Evolutionary conservation across 78 protist genomes (phyloP), one percentile per base, ranked within the genome.

Genomic region (Creolimax fragrantissima): DNA sequence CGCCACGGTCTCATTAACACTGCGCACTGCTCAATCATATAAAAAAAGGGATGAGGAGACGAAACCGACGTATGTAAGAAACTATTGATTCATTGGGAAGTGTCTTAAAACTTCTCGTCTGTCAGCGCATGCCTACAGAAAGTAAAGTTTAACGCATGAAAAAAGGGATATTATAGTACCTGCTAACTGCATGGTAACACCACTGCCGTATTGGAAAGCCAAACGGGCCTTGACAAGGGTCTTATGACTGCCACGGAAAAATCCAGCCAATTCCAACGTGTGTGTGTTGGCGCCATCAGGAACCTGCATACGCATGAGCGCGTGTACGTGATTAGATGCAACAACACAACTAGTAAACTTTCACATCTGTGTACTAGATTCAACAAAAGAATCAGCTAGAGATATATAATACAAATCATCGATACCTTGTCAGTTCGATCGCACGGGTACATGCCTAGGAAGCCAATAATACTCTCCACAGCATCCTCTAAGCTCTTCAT

Each of bases 391-490:
- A n/a, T n/a, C n/a, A n/a, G n/a, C n/a, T n/a, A n/a, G n/a, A n/a
- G n/a, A n/a, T n/a, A n/a, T n/a, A n/a, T n/a, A n/a, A n/a, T n/a
- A n/a, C n/a, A n/a, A n/a, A n/a, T n/a, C n/a, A n/a, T n/a, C n/a
- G 39, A 58, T 58, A 90, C 92, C 47, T 74, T 67, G 41, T 93
- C 95, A 3, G 95, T 44, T 88, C 94, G 88, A 4, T 94, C 97
- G 58, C 94, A 91, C 4, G 96, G 94, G 7, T 94, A 94, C 97
- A 96, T 95, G 37, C 97, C 97, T 3, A 96, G 93, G 39, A 93
- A 92, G 74, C 81, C 89, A 37, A 91, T 45, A 84, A 96, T 67
- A 44, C 93, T 92, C 6, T 42, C 41, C 42, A 95, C 95, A 3
- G 97, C 96, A 3, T 92, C 95, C 24, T 94, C 93, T 11, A 91